Evolutionary conservation across 1,139 yeast species (phyloP), one percentile per base, ranked within the genome.

Genomic region (Scheffersomyces titani): DNA sequence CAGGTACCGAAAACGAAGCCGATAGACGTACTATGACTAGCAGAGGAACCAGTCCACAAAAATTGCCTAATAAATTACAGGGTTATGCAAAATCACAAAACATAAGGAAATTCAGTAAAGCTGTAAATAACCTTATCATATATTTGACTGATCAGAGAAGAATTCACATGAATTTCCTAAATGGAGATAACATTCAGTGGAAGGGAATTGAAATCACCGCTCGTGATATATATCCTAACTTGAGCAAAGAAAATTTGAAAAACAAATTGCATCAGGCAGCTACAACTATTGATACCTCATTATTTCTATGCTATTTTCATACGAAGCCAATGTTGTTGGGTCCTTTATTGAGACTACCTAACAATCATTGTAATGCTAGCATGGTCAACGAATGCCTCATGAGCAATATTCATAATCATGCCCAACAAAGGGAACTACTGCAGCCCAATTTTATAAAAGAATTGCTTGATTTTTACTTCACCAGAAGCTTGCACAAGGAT

Each of bases 291-390:
- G 99, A 94, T 66, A 90, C 97, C 0, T 81, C 92, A 0, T 76
- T 94, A 40, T 91, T 94, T 65, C 78, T 85, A 54, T 86, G 96
- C 59, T 94, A 94, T 67, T 78, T 86, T 61, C 71, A 85, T 30
- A 83, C 84, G 47, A 85, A 85, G 57, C 91, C 92, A 0, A 83
- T 88, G 63, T 78, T 94, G 67, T 81, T 94, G 19, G 97, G 96
- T 0, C 96, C 98, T 0, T 81, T 94, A 44, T 79, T 94, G 6
- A 77, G 98, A 54, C 80, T 92, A 1, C 83, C 83, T 0, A 83
- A 85, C 49, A 94, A 93, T 67, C 78, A 79, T 59, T 92, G 98
- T 74, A 88, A 89, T 65, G 81, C 89, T 1, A 75, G 75, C 1
- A 80, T 84, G 3, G 97, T 92, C 2, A 83, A 85, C 55, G 71